Base-by-base conservation (phyloP, 2,329 filamentous ascomycete species). In the Sarocladiaceae sp. region DNA sequence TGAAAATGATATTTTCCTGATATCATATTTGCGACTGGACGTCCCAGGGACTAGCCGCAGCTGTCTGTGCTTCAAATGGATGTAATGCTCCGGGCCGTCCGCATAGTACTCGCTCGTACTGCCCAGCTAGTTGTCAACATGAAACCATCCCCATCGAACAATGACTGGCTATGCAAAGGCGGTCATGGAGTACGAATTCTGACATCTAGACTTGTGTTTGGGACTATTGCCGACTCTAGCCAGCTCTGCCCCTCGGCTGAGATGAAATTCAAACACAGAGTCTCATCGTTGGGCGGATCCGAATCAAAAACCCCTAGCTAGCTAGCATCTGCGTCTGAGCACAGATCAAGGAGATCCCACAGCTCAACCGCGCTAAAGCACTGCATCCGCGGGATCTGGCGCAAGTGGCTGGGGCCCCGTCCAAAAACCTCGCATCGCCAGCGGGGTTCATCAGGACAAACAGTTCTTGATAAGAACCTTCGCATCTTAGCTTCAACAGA, bases 331-430 rank as follows among this genome's bases (percentile, higher is more conserved):
- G 7, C 3, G 26, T 4, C 10, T 29, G 37, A 29, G 37, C 37
- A 41, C 23, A 24, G 37, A 41, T 15, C 37, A 41, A 29, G 37
- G 37, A 24, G 23, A 19, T 19, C 34, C 34, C 11, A 16, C 20
- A 5, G n/a, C 9, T 15, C 12, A 15, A 41, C 19, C n/a, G 19
- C 37, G 37, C 37, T 41, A 41, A 41, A 29, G 37, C 23, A 16
- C 37, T 41, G 37, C 23, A 29, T 21, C 29, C 37, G 37, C 37
- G 37, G 37, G 37, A 41, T 41, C 37, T 41, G 37, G 37, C 37
- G 24, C 37, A 41, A 41, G 37, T 41, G 37, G 37, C 37, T 41
- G 37, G 37, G 37, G 37, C 29, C 37, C 37, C 37, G 37, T 41
- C 21, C 26, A 29, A 41, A 41, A 41, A 41, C 37, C 37, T 41